Evolutionary conservation across 805 yeast species (phyloP).

Genomic region (Nakazawaea ambrosiae): DNA sequence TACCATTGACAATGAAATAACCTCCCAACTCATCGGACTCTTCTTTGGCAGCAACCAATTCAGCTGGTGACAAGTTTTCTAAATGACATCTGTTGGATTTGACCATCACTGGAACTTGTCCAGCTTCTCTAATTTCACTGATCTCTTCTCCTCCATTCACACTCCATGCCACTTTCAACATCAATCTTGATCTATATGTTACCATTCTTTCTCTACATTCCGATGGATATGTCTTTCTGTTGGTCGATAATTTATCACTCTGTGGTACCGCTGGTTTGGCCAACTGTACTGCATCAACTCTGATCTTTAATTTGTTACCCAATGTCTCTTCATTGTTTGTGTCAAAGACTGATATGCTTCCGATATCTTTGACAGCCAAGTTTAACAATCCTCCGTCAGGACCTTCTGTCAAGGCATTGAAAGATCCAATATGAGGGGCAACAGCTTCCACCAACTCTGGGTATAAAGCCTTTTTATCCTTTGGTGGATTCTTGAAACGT

Average conservation of each 20-base stretch:
- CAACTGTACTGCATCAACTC: constrained; percentile 86
- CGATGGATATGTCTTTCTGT: constrained; percentile 74
- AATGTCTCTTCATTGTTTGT: constrained; percentile 57
- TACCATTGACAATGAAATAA: constrained; percentile 92
- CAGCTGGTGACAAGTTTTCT: constrained; percentile 73
- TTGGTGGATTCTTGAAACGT: constrained; percentile 84
- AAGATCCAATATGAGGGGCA: constrained; percentile 91
- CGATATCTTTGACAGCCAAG: constrained; percentile 83
- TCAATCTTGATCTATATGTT: constrained; percentile 71
- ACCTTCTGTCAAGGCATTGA: constrained; percentile 90
- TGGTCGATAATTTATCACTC: constrained; percentile 65
- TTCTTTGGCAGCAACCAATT: constrained; percentile 72
- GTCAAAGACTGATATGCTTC: constrained; percentile 79
- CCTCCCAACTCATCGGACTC: constrained; percentile 97
- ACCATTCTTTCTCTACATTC: constrained; percentile 88
- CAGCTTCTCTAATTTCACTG: constrained; percentile 81
- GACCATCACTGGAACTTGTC: constrained; percentile 87
- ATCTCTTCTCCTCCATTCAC: constrained; percentile 84
- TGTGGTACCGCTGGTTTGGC: constrained; percentile 75
- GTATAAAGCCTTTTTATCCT: constrained; percentile 64
- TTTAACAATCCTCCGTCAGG: constrained; percentile 80
- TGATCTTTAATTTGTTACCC: constrained; percentile 79
- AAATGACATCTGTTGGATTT: constrained; percentile 88
- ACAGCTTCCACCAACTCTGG: constrained; percentile 87
- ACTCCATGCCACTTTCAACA: constrained; percentile 76